Percentiles rank a stretch among this genome's conserved stretches.
Conservation (phyloP, 371 early-diverging fungal species). For the Actinomucor elegans region DNA sequence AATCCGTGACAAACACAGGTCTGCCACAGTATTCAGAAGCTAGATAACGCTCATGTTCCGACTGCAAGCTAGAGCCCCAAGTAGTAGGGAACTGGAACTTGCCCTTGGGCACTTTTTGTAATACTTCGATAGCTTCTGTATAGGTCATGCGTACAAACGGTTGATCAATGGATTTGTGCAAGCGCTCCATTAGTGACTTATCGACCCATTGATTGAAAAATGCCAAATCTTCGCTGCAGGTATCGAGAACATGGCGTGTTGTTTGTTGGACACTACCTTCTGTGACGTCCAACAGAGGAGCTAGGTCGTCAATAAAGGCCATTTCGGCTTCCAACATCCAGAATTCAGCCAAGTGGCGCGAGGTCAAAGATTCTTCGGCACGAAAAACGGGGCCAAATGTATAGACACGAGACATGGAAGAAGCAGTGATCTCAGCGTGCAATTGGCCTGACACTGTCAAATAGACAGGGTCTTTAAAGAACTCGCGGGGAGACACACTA, state of each 20-base stretch:
- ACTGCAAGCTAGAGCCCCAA: slow-evolving; percentile 81
- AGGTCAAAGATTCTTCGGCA: slow-evolving; percentile 84
- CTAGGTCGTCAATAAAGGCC: slow-evolving; percentile 65
- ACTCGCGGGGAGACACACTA: slow-evolving; percentile 54
- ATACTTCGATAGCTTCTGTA: slow-evolving; percentile 75
- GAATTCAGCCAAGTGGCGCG: slow-evolving; percentile 91
- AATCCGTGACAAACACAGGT: slow-evolving; percentile 93
- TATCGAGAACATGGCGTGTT: slow-evolving; percentile 50
- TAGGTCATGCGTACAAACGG: slow-evolving; percentile 81
- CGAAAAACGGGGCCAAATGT: slow-evolving; percentile 88
- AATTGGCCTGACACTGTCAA: slow-evolving; percentile 91
- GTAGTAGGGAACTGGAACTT: slow-evolving; percentile 65
- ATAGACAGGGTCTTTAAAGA: slow-evolving; percentile 77
- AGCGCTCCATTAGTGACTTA: slow-evolving; percentile 34
- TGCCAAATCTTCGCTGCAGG: slow-evolving; percentile 53
- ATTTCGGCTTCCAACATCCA: slow-evolving; percentile 96
- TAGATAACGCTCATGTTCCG: slow-evolving; percentile 88
- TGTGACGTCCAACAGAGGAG: slow-evolving; percentile 56
- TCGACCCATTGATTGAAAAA: slow-evolving; percentile 59
- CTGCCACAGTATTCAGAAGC: slow-evolving; percentile 63
- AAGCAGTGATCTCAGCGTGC: slow-evolving; percentile 81
- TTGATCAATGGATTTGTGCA: slow-evolving; percentile 37
- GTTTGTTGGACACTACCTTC: slow-evolving; percentile 57
- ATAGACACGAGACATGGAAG: slow-evolving; percentile 80
- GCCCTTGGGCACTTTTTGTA: slow-evolving; percentile 44